Evolutionary conservation across 306 rosid genomes (phyloP), one percentile per base, ranked within the genome.

Genomic region (Begonia peltatifolia): DNA sequence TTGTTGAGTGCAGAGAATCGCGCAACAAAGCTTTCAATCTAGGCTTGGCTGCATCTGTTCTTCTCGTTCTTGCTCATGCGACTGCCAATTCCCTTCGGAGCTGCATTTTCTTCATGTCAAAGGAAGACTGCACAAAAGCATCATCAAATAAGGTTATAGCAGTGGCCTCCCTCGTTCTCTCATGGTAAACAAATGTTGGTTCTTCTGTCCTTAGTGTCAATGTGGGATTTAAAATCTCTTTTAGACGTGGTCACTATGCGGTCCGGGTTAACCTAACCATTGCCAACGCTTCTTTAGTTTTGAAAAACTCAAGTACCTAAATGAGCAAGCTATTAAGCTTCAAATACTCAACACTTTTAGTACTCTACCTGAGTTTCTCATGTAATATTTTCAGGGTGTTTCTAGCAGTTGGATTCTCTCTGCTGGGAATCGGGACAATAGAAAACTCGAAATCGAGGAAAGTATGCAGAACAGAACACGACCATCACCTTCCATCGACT

Each of bases 11-110:
- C 38, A 78, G 67, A 62, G 90, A 78, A 46, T 82, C 87, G 41
- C 80, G 87, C 65, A 58, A 72, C 48, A 38, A 61, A 60, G 87
- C 95, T 3, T 90, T 74, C 75, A 71, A 79, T 61, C 74, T 80
- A 42, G 94, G 95, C n/a, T 16, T 85, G 56, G 77, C 81, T 30
- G 95, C 95, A 9, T 52, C 79, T 0, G 59, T 85, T 64, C 68
- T 85, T 0, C 68, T 85, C 57, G 68, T 48, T 15, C 59, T 73
- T 6, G 80, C 86, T 43, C 95, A 90, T 66, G 65, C 51, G 3
- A 52, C 72, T 52, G 86, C 86, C 20, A 83, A 76, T 66, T 23
- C 76, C 36, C 61, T 90, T 18, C 94, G 97, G 8, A 75, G 95
- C 3, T 90, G 97, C 76, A 12, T 69, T 61, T 85, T 80, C 70